phyloP scores from a whole-genome alignment of 1,284 basidiomycete species.

The Ustilago trichophora region DNA sequence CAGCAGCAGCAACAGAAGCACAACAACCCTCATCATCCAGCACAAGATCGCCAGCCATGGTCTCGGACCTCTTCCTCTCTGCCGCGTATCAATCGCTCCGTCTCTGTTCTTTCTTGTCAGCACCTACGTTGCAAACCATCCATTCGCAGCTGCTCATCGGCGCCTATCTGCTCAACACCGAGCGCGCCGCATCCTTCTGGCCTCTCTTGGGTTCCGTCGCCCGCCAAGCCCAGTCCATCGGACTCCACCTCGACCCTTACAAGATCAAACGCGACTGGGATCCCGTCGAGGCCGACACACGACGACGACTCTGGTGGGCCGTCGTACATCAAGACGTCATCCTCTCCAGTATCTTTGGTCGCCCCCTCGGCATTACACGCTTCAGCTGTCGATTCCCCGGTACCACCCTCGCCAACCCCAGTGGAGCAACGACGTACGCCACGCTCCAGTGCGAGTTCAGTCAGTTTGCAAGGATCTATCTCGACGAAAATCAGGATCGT shows the following conservation, averaged over 20 bases:
- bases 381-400: conserved; percentile 39
- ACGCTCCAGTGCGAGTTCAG: conserved; percentile 39
- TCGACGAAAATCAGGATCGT: conserved; percentile 42
- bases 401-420: too few relatives aligned
- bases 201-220: conserved; percentile 40
- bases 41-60: conserved; percentile 28
- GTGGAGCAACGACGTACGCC: conserved; percentile 13
- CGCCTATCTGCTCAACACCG: conserved; percentile 42
- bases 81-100: conserved; percentile 45
- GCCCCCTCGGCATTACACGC: conserved; percentile 36
- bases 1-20: too few relatives aligned
- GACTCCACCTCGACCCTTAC: conserved; percentile 40
- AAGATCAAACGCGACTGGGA: conserved; percentile 34
- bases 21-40: too few relatives aligned
- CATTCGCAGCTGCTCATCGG: conserved; percentile 50
- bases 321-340: conserved; percentile 44
- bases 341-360: conserved; percentile 41
- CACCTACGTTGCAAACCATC: conserved; percentile 44
- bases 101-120: conserved; percentile 38
- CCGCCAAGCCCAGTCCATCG: conserved; percentile 43
- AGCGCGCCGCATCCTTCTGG: conserved; percentile 42
- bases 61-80: conserved; percentile 41
- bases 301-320: conserved; percentile 45
- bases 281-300: conserved; percentile 31
- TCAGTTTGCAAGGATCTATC: conserved; percentile 20